Base-by-base conservation (phyloP, 2,329 filamentous ascomycete genomes). In the Acarospora socialis region DNA sequence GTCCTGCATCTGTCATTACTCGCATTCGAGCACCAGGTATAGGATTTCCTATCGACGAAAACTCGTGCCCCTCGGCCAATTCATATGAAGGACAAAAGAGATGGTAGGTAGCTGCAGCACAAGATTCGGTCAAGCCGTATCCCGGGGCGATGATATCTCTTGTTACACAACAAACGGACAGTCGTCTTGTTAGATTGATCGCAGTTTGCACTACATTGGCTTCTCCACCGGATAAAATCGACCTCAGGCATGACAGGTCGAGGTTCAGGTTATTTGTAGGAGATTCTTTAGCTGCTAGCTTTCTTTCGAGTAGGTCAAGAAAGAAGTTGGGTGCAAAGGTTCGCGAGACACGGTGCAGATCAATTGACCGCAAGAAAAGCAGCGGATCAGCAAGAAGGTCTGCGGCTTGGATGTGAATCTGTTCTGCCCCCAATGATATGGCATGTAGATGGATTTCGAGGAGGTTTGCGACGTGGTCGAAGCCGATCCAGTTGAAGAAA, bases 401-500 rank as follows among this genome's bases (percentile, higher is more conserved):
- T 1, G 52, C 41, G 0, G 62, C 51, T 1, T 43, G 46, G 3
- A 66, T 51, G 33, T 68, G 64, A 7, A 70, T 42, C 40, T 70
- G 65, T 26, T 57, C 47, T 1, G 50, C 47, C 5, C 53, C 53
- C 2, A 55, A 38, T 17, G 37, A 50, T 27, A 69, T 43, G 1
- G 67, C 63, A 9, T 59, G 58, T 0, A 73, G 43, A 40, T 73
- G 68, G 10, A 65, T 59, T 31, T 73, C 63, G 1, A 55, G 49
- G 3, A 74, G 46, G 36, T 50, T 59, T 0, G 61, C 68, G 7
- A 70, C 65, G 35, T 73, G 69, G 37, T 73, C 67, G 5, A 70
- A 47, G 0, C 55, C 55, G 9, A 67, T 57, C 64, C 64, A 68
- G 37, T 60, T 64, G 3, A 68, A 42, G 21, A 62, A 57, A 1